Base-by-base conservation (phyloP, 2,329 filamentous ascomycete genomes). In the Claviceps sp. region DNA sequence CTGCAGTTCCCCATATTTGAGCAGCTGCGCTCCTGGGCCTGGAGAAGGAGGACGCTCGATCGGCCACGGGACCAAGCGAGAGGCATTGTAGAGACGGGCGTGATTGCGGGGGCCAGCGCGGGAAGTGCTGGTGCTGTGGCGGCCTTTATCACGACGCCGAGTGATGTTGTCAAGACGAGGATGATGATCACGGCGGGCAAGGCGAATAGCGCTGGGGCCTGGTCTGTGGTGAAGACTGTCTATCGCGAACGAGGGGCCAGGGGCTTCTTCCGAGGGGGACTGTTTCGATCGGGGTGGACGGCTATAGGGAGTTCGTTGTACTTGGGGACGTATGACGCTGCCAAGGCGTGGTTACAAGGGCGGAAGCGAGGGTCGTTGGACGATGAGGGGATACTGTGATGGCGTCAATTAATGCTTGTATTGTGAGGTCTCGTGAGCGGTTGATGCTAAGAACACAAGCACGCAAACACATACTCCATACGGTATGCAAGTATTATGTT, bases 1-100 rank as follows among this genome's bases (percentile, higher is more conserved):
- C 73, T 95, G 58, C 88, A 95, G 61, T 95, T 95, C 58, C 89
- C 89, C 4, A 74, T 93, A 58, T 95, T 93, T 61, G 89, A 95
- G 69, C 71, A 79, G 46, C 60, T 88, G 50, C 82, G 85, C 52
- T 65, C 68, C 39, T 63, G 61, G 4, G 74, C 88, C 11, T 72
- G 72, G 71, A 53, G 61, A 20, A 57, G 60, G 22, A 58, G 60
- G 47, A 60, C 63, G 55, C 52, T 55, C 14, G 17, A 51, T 67
- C 66, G 7, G 47, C 60, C 63, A 49, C 50, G 55, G 22, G 49
- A 36, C 36, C 46, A 59, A 49, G 55, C 59, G 26, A 36, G 29
- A 20, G 60, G 60, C 2, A 61, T 93, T 14, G 57, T 79, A 5
- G 84, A 91, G 67, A 83, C 82, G 23, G 86, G 80, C 0, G 52